Percentiles rank a stretch among this genome's conserved stretches.
These are phyloP conservation scores for Nepenthes alata DNA, from an alignment of 179 eudicot genomes.

Conservation along the genomic window DNA sequence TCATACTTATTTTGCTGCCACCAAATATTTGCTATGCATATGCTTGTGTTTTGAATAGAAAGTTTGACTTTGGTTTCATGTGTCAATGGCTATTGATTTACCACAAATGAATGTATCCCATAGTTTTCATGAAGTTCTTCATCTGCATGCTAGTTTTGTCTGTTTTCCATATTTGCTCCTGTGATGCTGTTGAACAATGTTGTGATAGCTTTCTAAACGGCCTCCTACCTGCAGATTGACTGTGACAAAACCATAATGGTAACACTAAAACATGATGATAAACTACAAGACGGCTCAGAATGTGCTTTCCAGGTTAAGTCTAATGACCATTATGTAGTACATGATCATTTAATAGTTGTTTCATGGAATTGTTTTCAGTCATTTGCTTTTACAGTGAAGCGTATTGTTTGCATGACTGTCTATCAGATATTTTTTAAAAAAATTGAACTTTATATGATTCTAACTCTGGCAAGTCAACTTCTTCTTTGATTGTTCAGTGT, in stretches of 20 bases:
- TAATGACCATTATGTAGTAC: neutral
- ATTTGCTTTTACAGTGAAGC: neutral
- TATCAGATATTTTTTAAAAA: neutral
- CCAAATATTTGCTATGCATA: no score
- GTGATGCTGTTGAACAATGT: no score
- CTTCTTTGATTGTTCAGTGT: constrained; percentile 36
- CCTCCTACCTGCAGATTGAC: constrained; percentile 50
- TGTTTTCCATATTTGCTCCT: neutral
- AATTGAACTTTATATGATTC: neutral
- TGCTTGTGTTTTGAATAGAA: no score
- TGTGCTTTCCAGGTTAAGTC: constrained; percentile 70
- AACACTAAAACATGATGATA: constrained; percentile 76
- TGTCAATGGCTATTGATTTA: neutral
- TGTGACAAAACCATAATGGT: constrained; percentile 90
- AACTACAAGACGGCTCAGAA: constrained; percentile 71
- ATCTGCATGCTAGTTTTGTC: neutral
- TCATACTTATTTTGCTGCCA: no score
- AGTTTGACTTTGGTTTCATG: no score
- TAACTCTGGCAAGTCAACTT: constrained; percentile 2
- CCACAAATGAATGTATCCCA: neutral
- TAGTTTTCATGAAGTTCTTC: neutral
- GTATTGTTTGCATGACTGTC: neutral
- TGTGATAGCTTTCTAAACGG: no score
- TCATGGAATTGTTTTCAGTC: no score
- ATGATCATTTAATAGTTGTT: no score